Percentiles rank a stretch among this genome's conserved stretches.
phyloP scores from a whole-genome alignment of 768 basidiomycete species.

The Inosperma sp. region DNA sequence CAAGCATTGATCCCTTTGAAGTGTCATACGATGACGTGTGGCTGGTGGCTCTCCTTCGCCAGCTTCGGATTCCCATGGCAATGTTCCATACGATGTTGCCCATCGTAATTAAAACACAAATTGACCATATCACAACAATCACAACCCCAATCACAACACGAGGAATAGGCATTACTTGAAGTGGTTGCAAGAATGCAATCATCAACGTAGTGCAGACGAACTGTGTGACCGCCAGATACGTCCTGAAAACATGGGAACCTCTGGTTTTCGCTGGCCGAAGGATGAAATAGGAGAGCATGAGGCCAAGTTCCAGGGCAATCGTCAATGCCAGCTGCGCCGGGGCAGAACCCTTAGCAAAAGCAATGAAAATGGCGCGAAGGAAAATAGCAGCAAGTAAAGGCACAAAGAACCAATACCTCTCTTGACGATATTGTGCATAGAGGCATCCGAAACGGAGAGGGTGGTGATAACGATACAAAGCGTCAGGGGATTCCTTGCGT shows the following conservation, averaged over 20 bases:
- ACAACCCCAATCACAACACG: constrained; percentile 78
- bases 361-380: constrained; percentile 68
- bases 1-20: constrained; percentile 35
- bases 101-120: constrained; percentile 66
- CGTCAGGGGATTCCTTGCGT: constrained; percentile 23
- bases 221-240: constrained; percentile 62
- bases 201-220: constrained; percentile 65
- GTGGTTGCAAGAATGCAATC: constrained; percentile 68
- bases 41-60: constrained; percentile 11
- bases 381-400: constrained; percentile 53
- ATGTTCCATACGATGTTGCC: constrained; percentile 58
- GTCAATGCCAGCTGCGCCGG: constrained; percentile 65
- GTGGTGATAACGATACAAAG: constrained; percentile 30
- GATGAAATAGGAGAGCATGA: constrained; percentile 48
- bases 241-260: constrained; percentile 66
- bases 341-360: constrained; percentile 56
- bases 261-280: constrained; percentile 63
- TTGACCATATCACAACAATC: constrained; percentile 63
- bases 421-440: constrained; percentile 60
- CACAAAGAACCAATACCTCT: constrained; percentile 65
- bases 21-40: constrained; percentile 10
- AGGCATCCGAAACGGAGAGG: constrained; percentile 51
- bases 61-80: constrained; percentile 31
- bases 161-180: constrained; percentile 68
- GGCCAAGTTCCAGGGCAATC: constrained; percentile 60